Base-by-base conservation (phyloP, 2,329 filamentous ascomycete species). In the Stagonosporopsis cucurbitacearum region DNA sequence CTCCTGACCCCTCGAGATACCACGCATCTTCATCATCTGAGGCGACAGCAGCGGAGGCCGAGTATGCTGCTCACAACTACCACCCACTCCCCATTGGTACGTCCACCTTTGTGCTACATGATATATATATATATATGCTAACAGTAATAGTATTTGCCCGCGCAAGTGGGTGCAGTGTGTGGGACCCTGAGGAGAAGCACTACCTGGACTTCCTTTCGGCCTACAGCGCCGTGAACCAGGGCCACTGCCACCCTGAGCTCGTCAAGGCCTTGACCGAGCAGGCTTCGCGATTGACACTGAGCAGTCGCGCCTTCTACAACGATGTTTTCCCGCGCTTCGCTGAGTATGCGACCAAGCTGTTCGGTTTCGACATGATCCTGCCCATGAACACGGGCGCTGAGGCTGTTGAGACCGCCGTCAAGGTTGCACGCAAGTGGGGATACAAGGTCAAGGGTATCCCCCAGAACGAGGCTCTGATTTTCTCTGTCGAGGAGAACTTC, bases 311-410 rank as follows among this genome's bases (percentile, higher is more conserved):
- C 47, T 99, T 98, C 81, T 89, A 98, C 84, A 99, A 98, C 76
- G 94, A 98, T 81, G 95, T 98, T 61, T 98, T 98, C 80, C 94
- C 94, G 55, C 88, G 89, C 63, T 98, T 96, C 83, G 94, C 94
- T 6, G 89, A 96, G 79, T 96, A 95, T 79, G 88, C 96, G 62
- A 93, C 91, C 66, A 79, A 86, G 64, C 88, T 91, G 74, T 96
- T 97, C 75, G 92, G 92, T 59, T 98, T 96, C 75, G 94, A 98
- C 78, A 97, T 97, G 94, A 92, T 96, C 30, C 79, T 98, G 76
- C 94, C 94, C 63, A 97, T 98, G 93, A 97, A 97, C 82, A 98
- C 94, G 2, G 94, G 94, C 56, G 94, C 94, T 20, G 94, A 98
- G 79, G 94, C 94, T 8, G 92, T 96, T 32, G 94, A 98, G 83